Evolutionary conservation across 495 filamentous ascomycete genomes (phyloP).

Genomic region (Penicillium longicatenatum): DNA sequence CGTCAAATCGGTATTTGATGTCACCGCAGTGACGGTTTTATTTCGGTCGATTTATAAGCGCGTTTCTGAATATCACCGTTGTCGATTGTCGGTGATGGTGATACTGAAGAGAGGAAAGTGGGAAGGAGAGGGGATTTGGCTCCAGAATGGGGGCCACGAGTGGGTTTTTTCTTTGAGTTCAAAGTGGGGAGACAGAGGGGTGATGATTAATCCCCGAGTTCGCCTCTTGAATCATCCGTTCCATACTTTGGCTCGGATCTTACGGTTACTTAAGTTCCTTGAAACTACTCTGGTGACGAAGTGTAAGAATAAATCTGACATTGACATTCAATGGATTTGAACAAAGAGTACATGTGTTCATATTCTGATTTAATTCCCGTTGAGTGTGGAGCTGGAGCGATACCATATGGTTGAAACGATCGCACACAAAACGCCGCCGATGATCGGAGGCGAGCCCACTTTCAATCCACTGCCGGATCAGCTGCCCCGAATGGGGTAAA

Average conservation of each 20-base stretch:
- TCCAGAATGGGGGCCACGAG: constrained; percentile 6
- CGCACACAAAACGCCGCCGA: constrained; percentile 3
- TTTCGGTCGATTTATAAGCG: background rate
- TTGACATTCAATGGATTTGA: background rate
- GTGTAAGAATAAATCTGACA: no score
- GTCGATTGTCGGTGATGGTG: constrained; percentile 10
- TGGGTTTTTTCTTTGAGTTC: constrained; percentile 24
- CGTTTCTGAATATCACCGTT: background rate
- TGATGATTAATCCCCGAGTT: constrained; percentile 29
- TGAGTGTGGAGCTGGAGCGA: background rate
- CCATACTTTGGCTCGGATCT: background rate
- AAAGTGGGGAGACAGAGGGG: constrained; percentile 13
- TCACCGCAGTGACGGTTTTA: constrained; percentile 1
- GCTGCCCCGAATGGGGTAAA: constrained; percentile 2
- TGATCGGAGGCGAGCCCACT: constrained; percentile 7
- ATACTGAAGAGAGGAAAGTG: constrained; percentile 5
- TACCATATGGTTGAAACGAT: background rate
- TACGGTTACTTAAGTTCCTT: no score
- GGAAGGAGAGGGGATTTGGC: constrained; percentile 10
- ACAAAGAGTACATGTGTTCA: background rate
- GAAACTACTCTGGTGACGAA: no score
- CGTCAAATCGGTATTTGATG: background rate
- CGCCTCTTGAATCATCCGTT: constrained; percentile 5
- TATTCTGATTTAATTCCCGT: background rate
- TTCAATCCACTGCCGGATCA: background rate